A percentile compares a stretch with the other conserved stretches of the same genome.
These are phyloP conservation scores for Gossypium arboreum DNA, from an alignment of 345 rosid genomes.

Conservation along the genomic window DNA sequence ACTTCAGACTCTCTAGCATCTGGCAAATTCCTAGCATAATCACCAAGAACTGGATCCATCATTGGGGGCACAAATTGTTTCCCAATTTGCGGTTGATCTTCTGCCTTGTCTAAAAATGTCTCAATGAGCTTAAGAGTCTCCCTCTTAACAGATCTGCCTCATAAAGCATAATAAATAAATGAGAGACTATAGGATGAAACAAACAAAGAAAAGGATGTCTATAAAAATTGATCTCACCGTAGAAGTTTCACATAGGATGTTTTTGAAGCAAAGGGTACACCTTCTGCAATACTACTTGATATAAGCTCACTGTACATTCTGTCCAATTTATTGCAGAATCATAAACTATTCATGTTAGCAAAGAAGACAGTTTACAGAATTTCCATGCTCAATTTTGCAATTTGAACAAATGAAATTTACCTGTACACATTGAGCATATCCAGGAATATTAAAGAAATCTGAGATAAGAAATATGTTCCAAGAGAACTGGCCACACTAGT, in stretches of 20 bases:
- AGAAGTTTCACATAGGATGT: constrained; percentile 87
- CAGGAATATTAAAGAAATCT: constrained; percentile 84
- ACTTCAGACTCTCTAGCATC: constrained; percentile 99
- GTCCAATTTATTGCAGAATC: constrained; percentile 21
- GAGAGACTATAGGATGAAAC: not conserved
- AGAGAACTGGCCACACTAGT: constrained; percentile 94
- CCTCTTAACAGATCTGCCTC: constrained; percentile 89
- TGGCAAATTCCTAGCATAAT: constrained; percentile 94
- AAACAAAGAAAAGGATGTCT: constrained; percentile 9
- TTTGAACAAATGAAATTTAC: constrained; percentile 30
- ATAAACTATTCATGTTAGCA: constrained; percentile 1
- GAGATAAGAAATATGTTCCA: constrained; percentile 85
- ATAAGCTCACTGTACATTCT: constrained; percentile 99
- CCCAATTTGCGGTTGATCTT: constrained; percentile 92
- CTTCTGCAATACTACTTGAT: constrained; percentile 83
- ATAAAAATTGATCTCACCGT: constrained; percentile 42
- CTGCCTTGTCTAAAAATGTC: constrained; percentile 98
- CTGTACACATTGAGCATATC: constrained; percentile 99
- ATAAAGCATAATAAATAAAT: constrained; percentile 10
- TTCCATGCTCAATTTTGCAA: not conserved
- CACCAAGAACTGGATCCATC: constrained; percentile 98
- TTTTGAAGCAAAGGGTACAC: constrained; percentile 87
- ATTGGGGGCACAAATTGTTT: constrained; percentile 98
- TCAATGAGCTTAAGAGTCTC: constrained; percentile 96
- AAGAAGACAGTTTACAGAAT: not conserved